Evolutionary conservation across 345 rosid species (phyloP), one percentile per base, ranked within the genome.

Genomic region (Pugionium dolabratum): DNA sequence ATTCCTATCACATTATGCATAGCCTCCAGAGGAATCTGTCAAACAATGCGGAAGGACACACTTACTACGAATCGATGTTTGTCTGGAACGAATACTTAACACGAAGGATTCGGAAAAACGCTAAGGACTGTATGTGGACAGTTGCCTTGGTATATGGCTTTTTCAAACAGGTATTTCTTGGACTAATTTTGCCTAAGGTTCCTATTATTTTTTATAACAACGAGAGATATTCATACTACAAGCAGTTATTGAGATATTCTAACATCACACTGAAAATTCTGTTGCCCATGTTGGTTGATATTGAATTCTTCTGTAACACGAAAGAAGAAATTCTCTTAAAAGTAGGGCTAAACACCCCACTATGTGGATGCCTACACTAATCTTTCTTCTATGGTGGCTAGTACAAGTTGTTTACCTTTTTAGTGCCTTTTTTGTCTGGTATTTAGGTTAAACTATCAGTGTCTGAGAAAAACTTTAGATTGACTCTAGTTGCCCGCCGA

Each of bases 21-120:
- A 82, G 92, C 56, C 95, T 94, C 56, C 99, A 94, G 78, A 88
- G 75, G 74, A 94, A 90, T 72, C 77, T 90, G 45, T 62, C 75
- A 57, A 63, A 71, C 40, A 79, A 47, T 29, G 79, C 59, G 78
- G 76, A 83, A 59, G 82, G 79, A 62, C 76, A 68, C n/a, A 11
- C 44, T 69, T 82, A 76, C 64, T 81, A 90, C 40, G 96, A 94
- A 63, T 78, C 90, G 2, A 86, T 86, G 96, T 94, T 90, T 64
- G 92, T 94, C 39, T 94, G 99, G 99, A 94, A 94, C 62, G 95
- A 86, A 64, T 88, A 81, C 83, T 79, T 93, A 72, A 94, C 95
- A 41, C 92, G 84, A 54, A 84, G 74, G 65, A 85, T 90, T 47
- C 86, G 84, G 60, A 74, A 75, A 60, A 83, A 63, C 42, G 86